These are phyloP conservation scores for Basidiobolus meristosporus DNA, from an alignment of 371 early-diverging fungal genomes.

Conservation along the genomic window DNA sequence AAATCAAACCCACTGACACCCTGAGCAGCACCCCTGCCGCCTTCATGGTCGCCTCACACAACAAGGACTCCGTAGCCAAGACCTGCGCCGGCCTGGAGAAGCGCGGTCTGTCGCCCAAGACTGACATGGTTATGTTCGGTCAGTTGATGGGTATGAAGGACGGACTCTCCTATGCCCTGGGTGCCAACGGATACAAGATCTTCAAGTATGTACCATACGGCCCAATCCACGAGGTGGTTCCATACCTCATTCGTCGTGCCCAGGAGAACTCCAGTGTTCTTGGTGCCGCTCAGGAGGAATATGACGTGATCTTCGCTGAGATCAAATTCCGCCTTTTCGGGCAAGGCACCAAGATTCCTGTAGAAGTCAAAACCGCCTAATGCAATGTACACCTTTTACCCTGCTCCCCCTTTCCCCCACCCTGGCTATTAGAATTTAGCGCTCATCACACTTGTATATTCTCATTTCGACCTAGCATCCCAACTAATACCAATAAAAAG, in stretches of 20 bases:
- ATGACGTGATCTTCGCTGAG: too few species aligned
- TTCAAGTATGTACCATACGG: conserved; percentile 93
- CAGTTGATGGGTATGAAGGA: conserved; percentile 87
- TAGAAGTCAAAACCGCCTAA: too few species aligned
- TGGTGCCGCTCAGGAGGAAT: too few species aligned
- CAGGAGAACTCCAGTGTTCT: conserved; percentile 53
- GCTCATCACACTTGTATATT: too few species aligned
- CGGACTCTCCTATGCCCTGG: conserved; percentile 52
- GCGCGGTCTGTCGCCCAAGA: conserved; percentile 22
- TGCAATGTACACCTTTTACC: too few species aligned
- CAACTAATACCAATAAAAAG: too few species aligned
- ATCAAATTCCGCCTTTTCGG: too few species aligned
- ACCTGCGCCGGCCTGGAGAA: conserved; percentile 46
- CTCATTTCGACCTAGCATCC: too few species aligned
- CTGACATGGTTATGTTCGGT: conserved; percentile 71
- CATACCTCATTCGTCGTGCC: conserved; percentile 85
- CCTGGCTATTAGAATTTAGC: too few species aligned
- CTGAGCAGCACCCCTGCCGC: conserved; percentile 24
- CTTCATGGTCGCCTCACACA: conserved; percentile 85
- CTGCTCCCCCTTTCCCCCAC: too few species aligned
- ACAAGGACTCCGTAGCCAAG: conserved; percentile 52
- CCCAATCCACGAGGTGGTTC: conserved; percentile 74
- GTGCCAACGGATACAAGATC: conserved; percentile 49
- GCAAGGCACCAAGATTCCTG: too few species aligned
- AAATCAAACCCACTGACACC: conserved; percentile 10